Percentiles rank a stretch among this genome's conserved stretches.
Conservation (phyloP, 2,329 filamentous ascomycete species). For the Sarocladiaceae sp. region DNA sequence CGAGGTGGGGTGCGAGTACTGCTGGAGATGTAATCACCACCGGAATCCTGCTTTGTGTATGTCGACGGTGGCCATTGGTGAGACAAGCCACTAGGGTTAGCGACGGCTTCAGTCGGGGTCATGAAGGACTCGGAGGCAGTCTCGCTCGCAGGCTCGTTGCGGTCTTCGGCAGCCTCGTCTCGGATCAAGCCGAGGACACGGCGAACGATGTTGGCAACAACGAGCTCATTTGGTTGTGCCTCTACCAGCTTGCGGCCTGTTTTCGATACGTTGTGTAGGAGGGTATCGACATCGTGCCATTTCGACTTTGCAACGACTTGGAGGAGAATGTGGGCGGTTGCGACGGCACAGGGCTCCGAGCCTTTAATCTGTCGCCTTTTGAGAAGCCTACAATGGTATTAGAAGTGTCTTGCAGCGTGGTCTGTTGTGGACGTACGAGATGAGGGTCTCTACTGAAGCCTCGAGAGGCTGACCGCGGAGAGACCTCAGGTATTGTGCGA, state of each 20-base stretch:
- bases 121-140: constrained; percentile 42
- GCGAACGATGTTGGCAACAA: constrained; percentile 89
- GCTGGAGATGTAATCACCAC: constrained; percentile 22
- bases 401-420: background rate
- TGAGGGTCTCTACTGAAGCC: constrained; percentile 73
- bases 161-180: constrained; percentile 79
- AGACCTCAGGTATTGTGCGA: constrained; percentile 73
- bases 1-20: constrained; percentile 29
- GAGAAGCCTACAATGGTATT: constrained; percentile 55
- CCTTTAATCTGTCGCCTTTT: constrained; percentile 87
- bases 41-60: constrained; percentile 27
- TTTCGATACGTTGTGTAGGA: constrained; percentile 73
- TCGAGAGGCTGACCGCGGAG: constrained; percentile 72
- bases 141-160: constrained; percentile 59
- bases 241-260: constrained; percentile 72
- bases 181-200: constrained; percentile 85
- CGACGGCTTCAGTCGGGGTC: constrained; percentile 34
- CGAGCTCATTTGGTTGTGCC: constrained; percentile 84
- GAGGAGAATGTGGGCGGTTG: constrained; percentile 81
- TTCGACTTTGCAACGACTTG: constrained; percentile 79
- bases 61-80: constrained; percentile 25
- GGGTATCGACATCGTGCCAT: constrained; percentile 68
- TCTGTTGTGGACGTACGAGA: constrained; percentile 56
- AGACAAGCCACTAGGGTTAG: constrained; percentile 22
- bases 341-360: constrained; percentile 82